phyloP scores from a whole-genome alignment of 192 early-diverging fungal species.

The Coemansia sp. region DNA sequence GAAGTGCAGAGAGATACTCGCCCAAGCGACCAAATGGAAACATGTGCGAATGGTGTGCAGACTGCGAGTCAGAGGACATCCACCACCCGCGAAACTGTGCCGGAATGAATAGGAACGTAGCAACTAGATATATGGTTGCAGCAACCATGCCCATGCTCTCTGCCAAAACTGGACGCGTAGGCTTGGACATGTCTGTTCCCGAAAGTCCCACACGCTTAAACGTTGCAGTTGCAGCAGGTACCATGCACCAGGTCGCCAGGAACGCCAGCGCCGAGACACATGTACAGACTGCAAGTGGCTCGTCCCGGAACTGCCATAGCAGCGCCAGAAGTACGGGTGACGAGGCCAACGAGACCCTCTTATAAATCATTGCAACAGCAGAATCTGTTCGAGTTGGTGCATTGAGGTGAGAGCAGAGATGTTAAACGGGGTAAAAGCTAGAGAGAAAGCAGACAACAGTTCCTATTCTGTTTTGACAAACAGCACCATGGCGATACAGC shows the following conservation, averaged over 20 bases:
- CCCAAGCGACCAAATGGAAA: conserved; percentile 65
- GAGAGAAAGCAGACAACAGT: too few relatives aligned
- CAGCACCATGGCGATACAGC: too few relatives aligned
- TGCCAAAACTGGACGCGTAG: conserved; percentile 63
- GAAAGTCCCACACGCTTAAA: conserved; percentile 78
- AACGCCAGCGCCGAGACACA: conserved; percentile 70
- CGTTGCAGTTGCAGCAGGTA: conserved; percentile 62
- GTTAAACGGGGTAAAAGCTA: too few relatives aligned
- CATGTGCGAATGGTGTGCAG: conserved; percentile 9
- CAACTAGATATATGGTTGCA: conserved; percentile 83
- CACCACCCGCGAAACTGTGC: conserved; percentile 91
- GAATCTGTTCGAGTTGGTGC: neutral
- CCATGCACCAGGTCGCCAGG: conserved; percentile 66
- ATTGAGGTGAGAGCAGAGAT: too few relatives aligned
- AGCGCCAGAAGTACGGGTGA: conserved; percentile 55
- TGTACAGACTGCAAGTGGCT: conserved; percentile 70
- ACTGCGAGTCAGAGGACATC: conserved; percentile 14
- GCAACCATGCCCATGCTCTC: conserved; percentile 93
- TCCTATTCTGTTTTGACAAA: too few relatives aligned
- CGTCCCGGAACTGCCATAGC: conserved; percentile 62
- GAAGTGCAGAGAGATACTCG: conserved; percentile 85
- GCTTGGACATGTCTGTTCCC: conserved; percentile 82
- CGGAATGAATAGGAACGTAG: conserved; percentile 90
- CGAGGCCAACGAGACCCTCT: conserved; percentile 28
- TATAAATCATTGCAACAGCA: conserved; percentile 19